Conservation (phyloP, 2,329 filamentous ascomycete genomes). For the Epicoccum sorghinum region DNA sequence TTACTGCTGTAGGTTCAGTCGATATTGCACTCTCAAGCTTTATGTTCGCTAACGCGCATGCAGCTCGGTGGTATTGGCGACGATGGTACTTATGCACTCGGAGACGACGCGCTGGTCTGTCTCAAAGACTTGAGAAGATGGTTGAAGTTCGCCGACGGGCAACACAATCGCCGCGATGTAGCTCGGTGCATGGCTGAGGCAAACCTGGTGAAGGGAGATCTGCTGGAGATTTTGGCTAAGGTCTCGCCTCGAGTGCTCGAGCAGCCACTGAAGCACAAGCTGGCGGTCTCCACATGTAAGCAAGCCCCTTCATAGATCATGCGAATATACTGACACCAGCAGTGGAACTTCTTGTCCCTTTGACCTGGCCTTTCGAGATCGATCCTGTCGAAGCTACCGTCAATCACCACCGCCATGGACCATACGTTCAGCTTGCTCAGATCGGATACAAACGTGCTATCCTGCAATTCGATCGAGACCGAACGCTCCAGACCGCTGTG, state of each 20-base stretch:
- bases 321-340: conserved; percentile 24
- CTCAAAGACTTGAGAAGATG: conserved; percentile 93
- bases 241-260: conserved; percentile 73
- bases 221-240: conserved; percentile 84
- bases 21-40: not conserved
- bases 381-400: conserved; percentile 81
- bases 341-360: conserved; percentile 86
- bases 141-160: conserved; percentile 93
- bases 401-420: conserved; percentile 91
- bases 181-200: conserved; percentile 90
- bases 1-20: conserved; percentile 75
- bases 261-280: conserved; percentile 76
- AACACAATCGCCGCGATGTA: conserved; percentile 91
- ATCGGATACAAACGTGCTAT: conserved; percentile 88
- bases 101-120: conserved; percentile 90
- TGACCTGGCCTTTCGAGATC: conserved; percentile 92
- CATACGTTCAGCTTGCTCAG: conserved; percentile 86
- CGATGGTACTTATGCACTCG: conserved; percentile 82
- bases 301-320: rapidly evolving
- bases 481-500: conserved; percentile 80
- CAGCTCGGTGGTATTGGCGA: conserved; percentile 87
- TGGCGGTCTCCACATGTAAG: conserved; percentile 77
- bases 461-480: conserved; percentile 78
- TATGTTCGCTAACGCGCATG: conserved; percentile 19
- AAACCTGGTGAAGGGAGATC: conserved; percentile 87